These are phyloP conservation scores for Syzygium aqueum DNA, from an alignment of 345 rosid species.

Conservation along the genomic window DNA sequence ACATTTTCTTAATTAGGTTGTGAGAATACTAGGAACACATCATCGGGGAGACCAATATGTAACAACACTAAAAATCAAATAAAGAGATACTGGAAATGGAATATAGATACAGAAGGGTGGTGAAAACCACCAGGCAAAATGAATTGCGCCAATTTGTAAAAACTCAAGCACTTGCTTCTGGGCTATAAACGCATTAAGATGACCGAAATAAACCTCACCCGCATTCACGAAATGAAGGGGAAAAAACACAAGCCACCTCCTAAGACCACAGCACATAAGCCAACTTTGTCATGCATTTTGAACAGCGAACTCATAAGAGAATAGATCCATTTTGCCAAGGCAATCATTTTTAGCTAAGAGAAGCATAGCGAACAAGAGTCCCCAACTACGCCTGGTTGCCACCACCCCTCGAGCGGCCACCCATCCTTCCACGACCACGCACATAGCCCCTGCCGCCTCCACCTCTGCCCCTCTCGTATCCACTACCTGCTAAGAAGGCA, in stretches of 20 bases:
- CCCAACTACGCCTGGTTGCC: conserved; percentile 21
- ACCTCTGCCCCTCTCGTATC: conserved; percentile 17
- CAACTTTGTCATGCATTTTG: conserved; percentile 14
- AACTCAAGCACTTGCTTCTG: conserved; percentile 13
- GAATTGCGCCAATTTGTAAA: conserved; percentile 21
- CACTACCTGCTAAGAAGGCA: background rate
- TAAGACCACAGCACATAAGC: conserved; percentile 15
- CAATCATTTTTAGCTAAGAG: background rate
- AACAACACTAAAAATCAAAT: background rate
- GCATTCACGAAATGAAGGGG: conserved; percentile 9
- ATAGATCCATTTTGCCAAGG: background rate
- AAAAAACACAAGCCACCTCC: conserved; percentile 17
- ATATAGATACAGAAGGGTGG: conserved; percentile 15
- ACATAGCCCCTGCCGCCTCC: conserved; percentile 35
- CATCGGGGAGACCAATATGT: background rate
- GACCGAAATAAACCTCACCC: conserved; percentile 23
- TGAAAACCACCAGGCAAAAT: conserved; percentile 6
- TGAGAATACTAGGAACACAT: background rate
- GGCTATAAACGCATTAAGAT: conserved; percentile 25
- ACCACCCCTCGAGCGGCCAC: conserved; percentile 53
- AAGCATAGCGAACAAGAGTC: background rate
- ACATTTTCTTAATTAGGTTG: background rate
- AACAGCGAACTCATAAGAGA: background rate
- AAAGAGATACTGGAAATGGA: conserved; percentile 6
- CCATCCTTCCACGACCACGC: conserved; percentile 48